These are phyloP conservation scores for Rhodofomes roseus DNA, from an alignment of 1,284 basidiomycete genomes.

Conservation along the genomic window DNA sequence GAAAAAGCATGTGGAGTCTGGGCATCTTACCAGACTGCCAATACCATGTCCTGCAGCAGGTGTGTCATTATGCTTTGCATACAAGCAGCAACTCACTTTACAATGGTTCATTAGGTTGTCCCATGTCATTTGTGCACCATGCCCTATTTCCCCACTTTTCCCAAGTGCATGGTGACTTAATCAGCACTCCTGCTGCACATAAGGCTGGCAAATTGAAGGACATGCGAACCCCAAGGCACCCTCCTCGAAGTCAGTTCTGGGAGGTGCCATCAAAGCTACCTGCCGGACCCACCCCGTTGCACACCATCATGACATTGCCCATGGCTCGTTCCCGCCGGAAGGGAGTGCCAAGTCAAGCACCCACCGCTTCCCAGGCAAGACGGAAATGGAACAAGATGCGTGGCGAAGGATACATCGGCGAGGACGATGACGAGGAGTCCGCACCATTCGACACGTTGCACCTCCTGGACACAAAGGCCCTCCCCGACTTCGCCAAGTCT, in stretches of 20 bases:
- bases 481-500: constrained; percentile 6
- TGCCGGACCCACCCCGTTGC: constrained; percentile 15
- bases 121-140: not conserved
- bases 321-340: constrained; percentile 2
- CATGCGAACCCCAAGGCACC: not conserved
- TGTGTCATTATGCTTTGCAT: not conserved
- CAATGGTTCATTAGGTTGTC: not conserved
- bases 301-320: constrained; percentile 4
- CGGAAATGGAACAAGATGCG: constrained; percentile 17
- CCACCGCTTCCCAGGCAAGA: constrained; percentile 7
- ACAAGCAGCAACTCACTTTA: not conserved
- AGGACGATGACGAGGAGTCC: constrained; percentile 7
- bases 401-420: not conserved
- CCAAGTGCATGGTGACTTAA: constrained; percentile 5
- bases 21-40: constrained; percentile 16
- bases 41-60: constrained; percentile 22
- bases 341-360: not conserved
- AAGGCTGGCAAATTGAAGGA: not conserved
- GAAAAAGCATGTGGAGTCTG: constrained; percentile 16
- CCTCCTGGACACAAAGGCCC: not conserved
- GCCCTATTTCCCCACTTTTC: constrained; percentile 12
- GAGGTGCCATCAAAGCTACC: not conserved
- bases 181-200: not conserved
- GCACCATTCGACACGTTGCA: constrained; percentile 11
- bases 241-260: not conserved